These are phyloP conservation scores for Tephrocybe sp. DNA, from an alignment of 768 basidiomycete species.

Conservation along the genomic window DNA sequence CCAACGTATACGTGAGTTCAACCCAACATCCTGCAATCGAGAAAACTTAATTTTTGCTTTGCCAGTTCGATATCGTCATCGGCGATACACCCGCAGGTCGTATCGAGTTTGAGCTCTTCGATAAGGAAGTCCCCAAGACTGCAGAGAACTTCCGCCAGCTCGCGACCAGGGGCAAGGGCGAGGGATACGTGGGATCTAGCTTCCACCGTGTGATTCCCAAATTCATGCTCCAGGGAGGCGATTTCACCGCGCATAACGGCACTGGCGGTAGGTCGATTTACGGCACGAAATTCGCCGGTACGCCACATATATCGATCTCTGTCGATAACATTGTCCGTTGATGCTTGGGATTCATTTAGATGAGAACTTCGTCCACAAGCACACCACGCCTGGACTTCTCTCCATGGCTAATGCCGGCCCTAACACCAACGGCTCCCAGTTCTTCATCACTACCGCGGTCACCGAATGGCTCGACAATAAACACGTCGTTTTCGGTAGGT, in stretches of 20 bases:
- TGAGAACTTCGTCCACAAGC: constrained; percentile 81
- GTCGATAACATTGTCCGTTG: constrained; percentile 1
- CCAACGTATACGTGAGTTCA: constrained; percentile 39
- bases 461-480: constrained; percentile 80
- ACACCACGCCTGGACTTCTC: constrained; percentile 64
- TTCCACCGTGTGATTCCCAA: constrained; percentile 85
- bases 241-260: constrained; percentile 69
- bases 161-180: constrained; percentile 71
- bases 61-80: constrained; percentile 67
- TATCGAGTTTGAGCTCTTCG: constrained; percentile 84
- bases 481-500: constrained; percentile 83
- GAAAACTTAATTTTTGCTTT: not conserved
- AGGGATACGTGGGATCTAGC: constrained; percentile 59
- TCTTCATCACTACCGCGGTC: constrained; percentile 85
- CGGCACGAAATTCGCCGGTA: constrained; percentile 64
- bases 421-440: constrained; percentile 85
- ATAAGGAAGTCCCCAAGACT: constrained; percentile 73
- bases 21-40: not conserved
- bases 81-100: constrained; percentile 39
- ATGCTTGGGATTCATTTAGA: constrained; percentile 39
- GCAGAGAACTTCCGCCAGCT: constrained; percentile 88
- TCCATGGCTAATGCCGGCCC: constrained; percentile 81
- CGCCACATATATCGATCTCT: constrained; percentile 13
- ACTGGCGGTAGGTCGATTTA: constrained; percentile 84
- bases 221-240: constrained; percentile 92